Base-by-base conservation (phyloP, 495 filamentous ascomycete species). In the Oidiodendron maius region DNA sequence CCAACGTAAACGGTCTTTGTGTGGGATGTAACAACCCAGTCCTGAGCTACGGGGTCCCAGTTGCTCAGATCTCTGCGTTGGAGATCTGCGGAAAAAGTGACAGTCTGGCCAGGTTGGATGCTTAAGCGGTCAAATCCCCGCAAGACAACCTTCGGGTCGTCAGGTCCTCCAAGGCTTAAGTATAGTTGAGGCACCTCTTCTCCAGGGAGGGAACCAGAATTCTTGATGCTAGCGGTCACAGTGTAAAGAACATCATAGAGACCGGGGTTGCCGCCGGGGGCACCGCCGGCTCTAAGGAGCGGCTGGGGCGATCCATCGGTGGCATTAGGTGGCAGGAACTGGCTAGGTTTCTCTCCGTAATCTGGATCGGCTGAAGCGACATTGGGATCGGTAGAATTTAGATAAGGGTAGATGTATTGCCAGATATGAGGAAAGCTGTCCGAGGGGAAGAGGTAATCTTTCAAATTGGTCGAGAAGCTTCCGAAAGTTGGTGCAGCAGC, bases 161-260 rank as follows among this genome's bases (percentile, higher is more conserved):
- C 76, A 3, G 80, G 70, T 2, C 87, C 91, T 28, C 89, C 90
- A 9, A 94, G 84, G 20, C 76, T 82, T 28, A 96, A 63, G 60
- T 96, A 96, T 48, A 96, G 66, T 71, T 98, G 93, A 1, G 83
- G 77, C 34, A 96, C 78, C 62, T 95, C 93, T 38, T 91, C 87
- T 37, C 89, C 91, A 5, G 63, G 71, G 10, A 85, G 49, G 0
- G 65, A 61, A 40, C 93, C 93, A 5, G 82, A 94, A 71, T 98
- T 98, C 43, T 71, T 86, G 58, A 98, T 77, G 16, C 81, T 84
- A 2, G 81, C 87, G 2, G 80, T 81, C 40, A 96, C 74, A 18
- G 74, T 77, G 68, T 89, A 91, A 20, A 98, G 58, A 4, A 85
- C 74, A 50, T 96, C 87, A 53, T 83, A 98, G 11, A 98, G 77